phyloP scores from a whole-genome alignment of 2,329 filamentous ascomycete species.

The Xylariaceae sp. region DNA sequence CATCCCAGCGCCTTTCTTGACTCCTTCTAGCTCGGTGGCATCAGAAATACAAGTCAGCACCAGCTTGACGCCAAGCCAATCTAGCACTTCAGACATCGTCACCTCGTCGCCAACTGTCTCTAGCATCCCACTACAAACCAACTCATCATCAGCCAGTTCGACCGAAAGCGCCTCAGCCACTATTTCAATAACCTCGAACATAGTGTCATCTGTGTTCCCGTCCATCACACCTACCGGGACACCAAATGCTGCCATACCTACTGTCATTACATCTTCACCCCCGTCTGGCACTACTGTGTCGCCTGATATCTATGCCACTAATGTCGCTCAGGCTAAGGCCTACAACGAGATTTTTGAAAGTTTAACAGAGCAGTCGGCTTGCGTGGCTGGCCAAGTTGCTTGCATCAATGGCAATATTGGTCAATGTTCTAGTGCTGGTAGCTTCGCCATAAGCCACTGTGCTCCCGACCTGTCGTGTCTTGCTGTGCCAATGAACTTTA shows the following conservation, averaged over 20 bases:
- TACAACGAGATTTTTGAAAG: conserved; percentile 45
- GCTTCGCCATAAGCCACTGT: conserved; percentile 39
- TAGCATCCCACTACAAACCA: background rate
- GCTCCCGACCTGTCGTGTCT: conserved; percentile 40
- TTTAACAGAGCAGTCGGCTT: conserved; percentile 43
- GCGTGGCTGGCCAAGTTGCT: conserved; percentile 42
- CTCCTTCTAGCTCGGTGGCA: conserved; percentile 1
- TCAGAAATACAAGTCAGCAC: background rate
- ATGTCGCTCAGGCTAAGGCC: conserved; percentile 39
- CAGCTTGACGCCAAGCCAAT: background rate
- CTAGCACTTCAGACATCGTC: conserved; percentile 1
- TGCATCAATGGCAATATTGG: conserved; percentile 48
- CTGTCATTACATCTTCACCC: conserved; percentile 33
- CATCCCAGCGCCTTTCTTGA: conserved; percentile 5
- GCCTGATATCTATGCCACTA: conserved; percentile 38
- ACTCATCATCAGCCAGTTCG: background rate
- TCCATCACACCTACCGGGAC: conserved; percentile 34
- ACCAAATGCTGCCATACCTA: conserved; percentile 38
- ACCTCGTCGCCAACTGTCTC: conserved; percentile 1
- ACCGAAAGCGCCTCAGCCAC: background rate
- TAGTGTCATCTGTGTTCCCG: conserved; percentile 21
- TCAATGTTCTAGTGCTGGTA: conserved; percentile 38
- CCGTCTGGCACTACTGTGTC: conserved; percentile 38
- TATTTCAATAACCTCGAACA: conserved; percentile 12
- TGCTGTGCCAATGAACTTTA: conserved; percentile 48